phyloP scores from a whole-genome alignment of 2,329 filamentous ascomycete species.

The Scorias spongiosa region DNA sequence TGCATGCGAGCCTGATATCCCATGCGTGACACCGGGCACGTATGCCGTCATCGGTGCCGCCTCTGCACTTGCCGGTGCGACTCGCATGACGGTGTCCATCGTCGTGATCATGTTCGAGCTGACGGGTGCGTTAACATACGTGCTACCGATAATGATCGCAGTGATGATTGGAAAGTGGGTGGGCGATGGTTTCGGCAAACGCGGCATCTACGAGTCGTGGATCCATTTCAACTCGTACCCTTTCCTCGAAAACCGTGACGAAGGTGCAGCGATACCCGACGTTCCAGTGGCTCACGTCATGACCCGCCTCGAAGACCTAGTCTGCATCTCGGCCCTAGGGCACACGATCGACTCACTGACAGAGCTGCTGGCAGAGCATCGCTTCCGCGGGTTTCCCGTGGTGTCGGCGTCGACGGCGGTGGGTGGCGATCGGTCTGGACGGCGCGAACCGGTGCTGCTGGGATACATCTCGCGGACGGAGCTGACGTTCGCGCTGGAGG shows the following conservation, averaged over 20 bases:
- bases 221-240: slow-evolving; percentile 93
- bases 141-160: slow-evolving; percentile 95
- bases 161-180: slow-evolving; percentile 99
- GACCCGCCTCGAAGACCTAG: slow-evolving; percentile 81
- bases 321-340: slow-evolving; percentile 62
- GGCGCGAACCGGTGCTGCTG: slow-evolving; percentile 58
- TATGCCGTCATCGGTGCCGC: slow-evolving; percentile 92
- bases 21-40: slow-evolving; percentile 92
- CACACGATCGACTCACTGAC: slow-evolving; percentile 70
- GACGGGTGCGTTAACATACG: slow-evolving; percentile 92
- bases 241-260: slow-evolving; percentile 83
- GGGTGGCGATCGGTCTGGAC: neutral
- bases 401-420: slow-evolving; percentile 46
- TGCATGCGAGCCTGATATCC: slow-evolving; percentile 75
- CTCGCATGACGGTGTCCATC: slow-evolving; percentile 93
- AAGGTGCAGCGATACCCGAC: slow-evolving; percentile 55
- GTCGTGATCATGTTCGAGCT: slow-evolving; percentile 99
- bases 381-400: slow-evolving; percentile 83
- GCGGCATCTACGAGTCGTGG: slow-evolving; percentile 95
- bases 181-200: slow-evolving; percentile 81
- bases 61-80: slow-evolving; percentile 84
- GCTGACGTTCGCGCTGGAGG: slow-evolving; percentile 63
- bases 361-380: slow-evolving; percentile 54
- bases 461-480: slow-evolving; percentile 93
- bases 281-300: slow-evolving; percentile 77